Base-by-base conservation (phyloP, 2,329 filamentous ascomycete genomes). In the Clonostachys rhizophaga region DNA sequence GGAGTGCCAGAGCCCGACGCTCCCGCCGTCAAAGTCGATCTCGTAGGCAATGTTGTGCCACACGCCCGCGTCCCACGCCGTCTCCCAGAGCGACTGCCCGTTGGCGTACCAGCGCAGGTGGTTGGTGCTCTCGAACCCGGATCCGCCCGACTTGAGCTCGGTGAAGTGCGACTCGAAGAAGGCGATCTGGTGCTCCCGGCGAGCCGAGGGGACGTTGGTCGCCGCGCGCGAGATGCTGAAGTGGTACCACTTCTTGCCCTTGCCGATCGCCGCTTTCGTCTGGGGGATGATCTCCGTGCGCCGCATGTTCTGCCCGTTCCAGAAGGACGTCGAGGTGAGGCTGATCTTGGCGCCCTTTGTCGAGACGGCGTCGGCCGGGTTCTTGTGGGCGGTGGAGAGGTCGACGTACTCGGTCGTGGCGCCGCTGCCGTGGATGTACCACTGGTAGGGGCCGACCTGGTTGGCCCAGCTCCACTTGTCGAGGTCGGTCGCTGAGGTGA, bases 31-130 rank as follows among this genome's bases (percentile, higher is more conserved):
- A 57, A 89, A 90, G 68, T 89, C 78, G 50, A 88, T 86, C 61
- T 83, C 84, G 58, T 88, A 89, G 43, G 84, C 86, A 56, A 88
- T 74, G 60, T 90, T 90, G 63, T 89, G 85, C 86, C 86, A 89
- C 11, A 83, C 78, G 39, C 75, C 79, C 2, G 84, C 71, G 46
- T 72, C 72, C 62, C 85, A 83, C 51, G 78, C 70, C 2, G 74
- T 72, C 55, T 76, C 78, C 84, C 84, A 89, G 55, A 86, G 69
- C 44, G 74, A 76, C 54, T 74, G 67, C 14, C 81, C 76, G 50
- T 73, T 72, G 10, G 82, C 79, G 63, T 81, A 78, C 83, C 84
- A 89, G 55, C 81, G 78, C 52, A 89, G 70, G 53, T 76, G 74
- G 33, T 73, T 66, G 50, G 78, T 71, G 17, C 62, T 63, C n/a